phyloP scores from a whole-genome alignment of 2,329 filamentous ascomycete genomes.

The Gyromitra esculenta region DNA sequence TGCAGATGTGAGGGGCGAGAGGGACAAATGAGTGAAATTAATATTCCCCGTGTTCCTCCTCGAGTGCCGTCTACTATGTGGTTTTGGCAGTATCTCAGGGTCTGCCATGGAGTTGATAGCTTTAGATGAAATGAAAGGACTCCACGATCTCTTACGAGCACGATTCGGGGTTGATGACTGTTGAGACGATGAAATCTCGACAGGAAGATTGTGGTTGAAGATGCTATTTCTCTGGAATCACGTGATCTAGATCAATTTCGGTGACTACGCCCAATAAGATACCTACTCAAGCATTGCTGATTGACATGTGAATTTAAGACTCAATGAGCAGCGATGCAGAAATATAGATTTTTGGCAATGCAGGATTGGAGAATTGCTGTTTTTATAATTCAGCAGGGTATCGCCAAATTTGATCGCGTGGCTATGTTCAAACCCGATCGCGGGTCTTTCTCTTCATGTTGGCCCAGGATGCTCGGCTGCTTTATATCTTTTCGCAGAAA shows the following conservation, averaged over 20 bases:
- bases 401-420: slow-evolving; percentile 13
- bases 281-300: slow-evolving; percentile 3
- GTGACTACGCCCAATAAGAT: not conserved
- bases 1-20: slow-evolving; percentile 51
- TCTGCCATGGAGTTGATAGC: slow-evolving; percentile 33
- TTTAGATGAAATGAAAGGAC: not conserved
- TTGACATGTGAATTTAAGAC: slow-evolving; percentile 31
- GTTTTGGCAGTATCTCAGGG: slow-evolving; percentile 21
- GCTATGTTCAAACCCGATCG: slow-evolving; percentile 7
- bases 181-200: slow-evolving; percentile 7
- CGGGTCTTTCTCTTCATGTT: not conserved
- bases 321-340: slow-evolving; percentile 5
- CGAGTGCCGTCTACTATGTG: slow-evolving; percentile 50
- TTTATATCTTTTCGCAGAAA: slow-evolving; percentile 8
- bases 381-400: not conserved
- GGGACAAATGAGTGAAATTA: slow-evolving; percentile 53
- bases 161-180: slow-evolving; percentile 1
- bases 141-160: slow-evolving; percentile 2
- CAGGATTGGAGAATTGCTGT: not conserved
- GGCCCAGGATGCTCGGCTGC: not conserved
- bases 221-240: not conserved
- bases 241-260: slow-evolving; percentile 6
- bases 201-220: not conserved
- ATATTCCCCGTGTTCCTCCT: slow-evolving; percentile 53
- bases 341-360: slow-evolving; percentile 3